Conservation (phyloP, 805 yeast species). For the Dipodascopsis uninucleata region DNA sequence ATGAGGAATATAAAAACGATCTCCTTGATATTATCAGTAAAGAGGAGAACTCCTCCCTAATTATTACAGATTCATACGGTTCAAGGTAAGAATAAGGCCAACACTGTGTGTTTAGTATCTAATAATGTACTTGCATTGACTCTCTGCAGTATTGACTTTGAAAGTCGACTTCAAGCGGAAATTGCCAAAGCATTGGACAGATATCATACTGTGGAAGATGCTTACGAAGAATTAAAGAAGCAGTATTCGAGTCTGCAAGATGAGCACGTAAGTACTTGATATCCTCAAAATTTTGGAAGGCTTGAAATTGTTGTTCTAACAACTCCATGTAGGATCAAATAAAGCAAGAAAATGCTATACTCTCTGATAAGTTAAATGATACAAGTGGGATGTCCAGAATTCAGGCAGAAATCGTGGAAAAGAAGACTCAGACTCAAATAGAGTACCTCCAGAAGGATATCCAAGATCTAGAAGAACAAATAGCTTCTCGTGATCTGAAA, state of each 20-base stretch:
- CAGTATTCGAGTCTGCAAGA: slow-evolving; percentile 11
- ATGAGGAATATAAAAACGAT: neutral
- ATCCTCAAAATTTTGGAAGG: neutral
- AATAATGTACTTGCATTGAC: no score
- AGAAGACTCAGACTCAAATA: slow-evolving; percentile 14
- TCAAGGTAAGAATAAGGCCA: no score
- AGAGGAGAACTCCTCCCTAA: no score
- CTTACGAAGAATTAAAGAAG: slow-evolving; percentile 9
- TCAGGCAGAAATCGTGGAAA: slow-evolving; percentile 16
- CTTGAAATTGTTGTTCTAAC: neutral
- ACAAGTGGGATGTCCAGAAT: slow-evolving; percentile 1
- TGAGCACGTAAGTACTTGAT: neutral
- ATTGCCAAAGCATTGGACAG: slow-evolving; percentile 1
- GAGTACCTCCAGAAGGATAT: slow-evolving; percentile 21
- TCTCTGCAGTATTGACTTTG: no score
- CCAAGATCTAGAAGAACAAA: slow-evolving; percentile 23
- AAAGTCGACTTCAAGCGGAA: slow-evolving; percentile 7
- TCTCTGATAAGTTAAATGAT: neutral
- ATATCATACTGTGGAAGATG: slow-evolving; percentile 9
- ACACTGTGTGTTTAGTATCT: no score
- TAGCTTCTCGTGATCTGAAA: slow-evolving; percentile 10
- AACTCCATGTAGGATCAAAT: neutral
- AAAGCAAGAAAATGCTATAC: neutral
- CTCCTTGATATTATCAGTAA: no score
- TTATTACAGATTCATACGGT: no score